Conservation (phyloP, 1,284 basidiomycete species). For the Cutaneotrichosporon sp. region DNA sequence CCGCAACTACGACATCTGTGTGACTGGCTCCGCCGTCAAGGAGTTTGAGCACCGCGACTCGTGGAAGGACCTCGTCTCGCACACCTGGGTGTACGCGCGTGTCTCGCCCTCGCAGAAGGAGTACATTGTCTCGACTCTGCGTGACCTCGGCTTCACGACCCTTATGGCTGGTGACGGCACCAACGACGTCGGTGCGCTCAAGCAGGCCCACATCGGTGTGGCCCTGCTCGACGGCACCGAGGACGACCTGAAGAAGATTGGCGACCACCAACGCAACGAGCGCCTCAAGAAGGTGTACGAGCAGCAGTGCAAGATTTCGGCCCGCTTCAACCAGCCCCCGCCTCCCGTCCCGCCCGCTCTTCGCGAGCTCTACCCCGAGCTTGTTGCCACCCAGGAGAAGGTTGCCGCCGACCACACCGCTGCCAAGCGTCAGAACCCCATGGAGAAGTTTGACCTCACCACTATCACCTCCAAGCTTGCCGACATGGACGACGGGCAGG, state of each 20-base stretch:
- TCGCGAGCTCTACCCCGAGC: conserved; percentile 79
- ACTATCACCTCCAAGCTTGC: conserved; percentile 86
- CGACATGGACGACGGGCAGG: conserved; percentile 83
- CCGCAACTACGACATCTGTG: conserved; percentile 85
- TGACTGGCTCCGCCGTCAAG: conserved; percentile 87
- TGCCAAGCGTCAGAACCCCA: conserved; percentile 76
- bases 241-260: conserved; percentile 89
- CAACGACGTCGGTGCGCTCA: conserved; percentile 94
- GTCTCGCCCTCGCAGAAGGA: conserved; percentile 96
- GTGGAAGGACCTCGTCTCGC: conserved; percentile 78
- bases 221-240: conserved; percentile 86
- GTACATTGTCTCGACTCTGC: conserved; percentile 82
- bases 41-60: conserved; percentile 66
- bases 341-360: conserved; percentile 84
- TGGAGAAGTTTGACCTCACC: conserved; percentile 90
- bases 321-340: conserved; percentile 84
- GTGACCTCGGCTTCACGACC: conserved; percentile 81
- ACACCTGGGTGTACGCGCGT: conserved; percentile 95
- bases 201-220: conserved; percentile 93
- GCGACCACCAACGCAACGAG: conserved; percentile 84
- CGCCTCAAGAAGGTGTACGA: conserved; percentile 94
- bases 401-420: conserved; percentile 65
- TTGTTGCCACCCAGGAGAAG: conserved; percentile 82
- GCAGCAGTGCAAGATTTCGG: conserved; percentile 83
- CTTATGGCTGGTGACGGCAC: conserved; percentile 98